Evolutionary conservation across 441 rosid species (phyloP).

Genomic region (Corymbia calophylla): DNA sequence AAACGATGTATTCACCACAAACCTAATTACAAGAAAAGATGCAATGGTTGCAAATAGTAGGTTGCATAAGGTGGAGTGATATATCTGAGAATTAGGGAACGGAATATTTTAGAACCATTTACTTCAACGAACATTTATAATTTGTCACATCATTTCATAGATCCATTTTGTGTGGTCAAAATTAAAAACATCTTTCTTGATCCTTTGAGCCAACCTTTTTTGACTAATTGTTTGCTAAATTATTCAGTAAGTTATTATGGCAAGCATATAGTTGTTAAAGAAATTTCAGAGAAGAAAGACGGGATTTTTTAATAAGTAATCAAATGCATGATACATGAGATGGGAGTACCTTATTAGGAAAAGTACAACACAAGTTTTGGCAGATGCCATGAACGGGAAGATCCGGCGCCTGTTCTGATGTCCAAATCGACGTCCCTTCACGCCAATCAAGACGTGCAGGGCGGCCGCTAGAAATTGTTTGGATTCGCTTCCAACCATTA

Average conservation of each 20-base stretch:
- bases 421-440: not conserved
- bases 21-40: no score
- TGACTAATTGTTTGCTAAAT: not conserved
- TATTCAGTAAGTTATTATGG: not conserved
- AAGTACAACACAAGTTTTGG: not conserved
- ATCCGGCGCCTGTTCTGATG: not conserved
- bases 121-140: not conserved
- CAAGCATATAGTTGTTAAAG: not conserved
- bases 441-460: not conserved
- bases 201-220: not conserved
- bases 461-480: not conserved
- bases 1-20: no score
- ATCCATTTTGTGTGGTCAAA: not conserved
- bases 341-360: not conserved
- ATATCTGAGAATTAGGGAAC: no score
- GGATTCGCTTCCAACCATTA: not conserved
- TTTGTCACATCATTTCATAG: not conserved
- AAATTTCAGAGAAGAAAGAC: not conserved
- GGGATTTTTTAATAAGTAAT: not conserved
- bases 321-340: not conserved
- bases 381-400: not conserved
- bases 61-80: not conserved
- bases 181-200: not conserved
- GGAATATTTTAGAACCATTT: no score
- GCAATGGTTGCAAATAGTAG: not conserved